Conservation (phyloP, 1,139 yeast species). For the Debaryomycetaceae sp. region DNA sequence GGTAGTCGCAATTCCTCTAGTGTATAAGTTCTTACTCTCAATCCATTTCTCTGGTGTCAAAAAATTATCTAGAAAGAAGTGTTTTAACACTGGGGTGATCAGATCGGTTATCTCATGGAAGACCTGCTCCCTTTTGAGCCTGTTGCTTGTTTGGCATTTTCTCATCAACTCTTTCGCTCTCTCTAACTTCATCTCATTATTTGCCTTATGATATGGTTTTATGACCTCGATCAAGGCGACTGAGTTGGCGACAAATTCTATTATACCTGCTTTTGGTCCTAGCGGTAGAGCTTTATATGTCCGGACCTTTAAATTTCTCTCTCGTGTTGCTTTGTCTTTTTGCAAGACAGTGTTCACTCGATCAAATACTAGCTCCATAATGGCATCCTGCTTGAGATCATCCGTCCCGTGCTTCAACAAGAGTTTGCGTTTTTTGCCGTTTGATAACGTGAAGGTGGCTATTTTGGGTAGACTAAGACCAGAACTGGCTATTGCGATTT, state of each 20-base stretch:
- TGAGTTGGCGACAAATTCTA: slow-evolving; percentile 85
- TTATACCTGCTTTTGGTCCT: slow-evolving; percentile 83
- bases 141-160: slow-evolving; percentile 46
- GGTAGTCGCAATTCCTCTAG: slow-evolving; percentile 77
- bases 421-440: slow-evolving; percentile 57
- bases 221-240: slow-evolving; percentile 67
- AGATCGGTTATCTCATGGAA: slow-evolving; percentile 49
- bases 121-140: slow-evolving; percentile 43
- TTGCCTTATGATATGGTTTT: slow-evolving; percentile 50
- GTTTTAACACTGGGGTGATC: slow-evolving; percentile 64
- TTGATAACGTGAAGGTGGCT: slow-evolving; percentile 47
- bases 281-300: slow-evolving; percentile 90
- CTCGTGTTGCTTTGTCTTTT: slow-evolving; percentile 54
- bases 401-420: slow-evolving; percentile 84
- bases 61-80: slow-evolving; percentile 71
- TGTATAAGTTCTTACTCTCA: slow-evolving; percentile 57
- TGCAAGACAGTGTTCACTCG: slow-evolving; percentile 74
- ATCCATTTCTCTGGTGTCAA: slow-evolving; percentile 72
- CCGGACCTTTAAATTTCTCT: slow-evolving; percentile 57
- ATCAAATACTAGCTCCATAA: slow-evolving; percentile 95
- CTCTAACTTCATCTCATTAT: slow-evolving; percentile 42
- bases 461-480: slow-evolving; percentile 90
- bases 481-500: slow-evolving; percentile 60
- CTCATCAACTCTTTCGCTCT: slow-evolving; percentile 69
- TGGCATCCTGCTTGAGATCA: slow-evolving; percentile 91